phyloP scores from a whole-genome alignment of 2,329 filamentous ascomycete genomes.

The Bipolaris bicolor region DNA sequence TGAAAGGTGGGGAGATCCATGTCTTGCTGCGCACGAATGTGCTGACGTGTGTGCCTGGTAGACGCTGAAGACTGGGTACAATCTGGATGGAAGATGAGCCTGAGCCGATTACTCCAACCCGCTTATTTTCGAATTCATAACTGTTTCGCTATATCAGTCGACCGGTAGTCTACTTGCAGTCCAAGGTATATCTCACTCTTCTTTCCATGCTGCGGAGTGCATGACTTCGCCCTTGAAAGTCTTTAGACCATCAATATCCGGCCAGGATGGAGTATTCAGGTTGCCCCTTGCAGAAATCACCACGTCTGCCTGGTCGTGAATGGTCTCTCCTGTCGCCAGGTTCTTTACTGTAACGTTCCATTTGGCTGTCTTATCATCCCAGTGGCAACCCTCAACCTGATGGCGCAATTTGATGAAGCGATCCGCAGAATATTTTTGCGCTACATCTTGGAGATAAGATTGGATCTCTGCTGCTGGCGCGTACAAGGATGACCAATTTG shows the following conservation, averaged over 20 bases:
- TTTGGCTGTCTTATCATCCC: slow-evolving; percentile 42
- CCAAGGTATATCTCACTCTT: slow-evolving; percentile 26
- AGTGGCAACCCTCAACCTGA: slow-evolving; percentile 43
- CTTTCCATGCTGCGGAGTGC: slow-evolving; percentile 46
- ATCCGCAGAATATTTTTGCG: slow-evolving; percentile 46
- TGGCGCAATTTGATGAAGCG: slow-evolving; percentile 48
- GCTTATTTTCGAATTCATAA: slow-evolving; percentile 42
- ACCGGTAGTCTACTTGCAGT: not conserved
- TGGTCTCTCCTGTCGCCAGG: slow-evolving; percentile 33
- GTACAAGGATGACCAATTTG: slow-evolving; percentile 51
- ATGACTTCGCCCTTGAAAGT: slow-evolving; percentile 45
- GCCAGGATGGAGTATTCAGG: slow-evolving; percentile 43
- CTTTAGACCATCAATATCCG: slow-evolving; percentile 40
- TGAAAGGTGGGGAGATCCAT: slow-evolving; percentile 46
- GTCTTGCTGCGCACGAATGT: slow-evolving; percentile 46
- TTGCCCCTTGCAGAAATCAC: slow-evolving; percentile 42
- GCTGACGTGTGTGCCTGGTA: slow-evolving; percentile 38
- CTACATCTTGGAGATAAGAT: slow-evolving; percentile 44
- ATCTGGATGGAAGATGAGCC: slow-evolving; percentile 52
- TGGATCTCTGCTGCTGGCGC: slow-evolving; percentile 50
- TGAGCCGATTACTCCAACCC: slow-evolving; percentile 45
- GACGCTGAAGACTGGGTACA: slow-evolving; percentile 48
- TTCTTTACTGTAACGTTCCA: slow-evolving; percentile 48
- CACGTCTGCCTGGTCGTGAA: slow-evolving; percentile 38
- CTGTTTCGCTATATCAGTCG: slow-evolving; percentile 20